These are phyloP conservation scores for Gamarada debralockiae DNA, from an alignment of 495 filamentous ascomycete genomes.

Conservation along the genomic window DNA sequence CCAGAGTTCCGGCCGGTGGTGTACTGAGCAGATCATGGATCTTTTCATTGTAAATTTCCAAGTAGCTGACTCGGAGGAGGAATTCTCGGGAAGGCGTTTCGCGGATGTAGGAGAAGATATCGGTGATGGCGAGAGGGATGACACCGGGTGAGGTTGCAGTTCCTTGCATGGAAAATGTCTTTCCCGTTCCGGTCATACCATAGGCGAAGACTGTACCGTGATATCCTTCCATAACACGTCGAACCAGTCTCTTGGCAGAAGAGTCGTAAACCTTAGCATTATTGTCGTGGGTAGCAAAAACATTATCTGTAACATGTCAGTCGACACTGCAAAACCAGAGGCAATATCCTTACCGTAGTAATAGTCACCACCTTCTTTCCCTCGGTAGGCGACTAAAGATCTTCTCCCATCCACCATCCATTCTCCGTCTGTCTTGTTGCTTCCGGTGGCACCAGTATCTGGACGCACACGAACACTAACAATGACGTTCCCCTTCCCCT, in stretches of 20 bases:
- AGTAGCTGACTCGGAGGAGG: slow-evolving; percentile 90
- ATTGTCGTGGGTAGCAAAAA: slow-evolving; percentile 87
- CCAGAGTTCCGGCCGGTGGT: slow-evolving; percentile 45
- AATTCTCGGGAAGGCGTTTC: slow-evolving; percentile 96
- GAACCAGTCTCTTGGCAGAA: slow-evolving; percentile 87
- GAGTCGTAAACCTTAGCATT: slow-evolving; percentile 93
- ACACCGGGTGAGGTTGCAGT: slow-evolving; percentile 96
- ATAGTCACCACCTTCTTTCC: slow-evolving; percentile 89
- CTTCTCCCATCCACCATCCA: slow-evolving; percentile 90
- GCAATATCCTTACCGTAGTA: slow-evolving; percentile 71
- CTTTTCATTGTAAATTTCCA: slow-evolving; percentile 98
- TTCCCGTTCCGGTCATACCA: slow-evolving; percentile 98
- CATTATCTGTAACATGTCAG: slow-evolving; percentile 65
- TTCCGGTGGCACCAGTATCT: slow-evolving; percentile 60
- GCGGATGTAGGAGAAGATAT: slow-evolving; percentile 98
- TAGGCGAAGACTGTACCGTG: slow-evolving; percentile 98
- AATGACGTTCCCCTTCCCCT: slow-evolving; percentile 90
- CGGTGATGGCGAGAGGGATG: slow-evolving; percentile 94
- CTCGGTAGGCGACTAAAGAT: slow-evolving; percentile 75
- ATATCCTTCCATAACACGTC: slow-evolving; percentile 98
- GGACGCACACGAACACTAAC: slow-evolving; percentile 94
- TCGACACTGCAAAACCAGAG: too few species aligned
- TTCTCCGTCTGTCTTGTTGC: slow-evolving; percentile 66
- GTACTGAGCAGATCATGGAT: slow-evolving; percentile 91
- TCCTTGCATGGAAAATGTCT: slow-evolving; percentile 99